Evolutionary conservation across 1,284 basidiomycete species (phyloP), one percentile per base, ranked within the genome.

Genomic region (Caloboletus inedulis): DNA sequence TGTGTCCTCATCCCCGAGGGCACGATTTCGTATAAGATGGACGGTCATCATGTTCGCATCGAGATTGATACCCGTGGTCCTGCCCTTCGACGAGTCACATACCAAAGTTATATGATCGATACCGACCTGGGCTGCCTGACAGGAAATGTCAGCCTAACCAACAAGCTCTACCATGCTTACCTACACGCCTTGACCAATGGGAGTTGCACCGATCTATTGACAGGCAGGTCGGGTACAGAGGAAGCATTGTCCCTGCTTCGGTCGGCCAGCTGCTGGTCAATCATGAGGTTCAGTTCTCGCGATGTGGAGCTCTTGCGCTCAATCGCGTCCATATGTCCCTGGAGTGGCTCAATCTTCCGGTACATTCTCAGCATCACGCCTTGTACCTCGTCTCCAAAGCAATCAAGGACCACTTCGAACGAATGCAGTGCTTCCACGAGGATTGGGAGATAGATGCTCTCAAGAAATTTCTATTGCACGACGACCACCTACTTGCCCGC

Each of bases 181-280:
- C 65, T 81, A 16, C 80, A 81, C 21, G 75, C 76, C 1, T 37
- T 78, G n/a, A 78, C 74, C 0, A 72, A 72, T 43, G 60, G 64
- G 1, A 70, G 69, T 23, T 59, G 75, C 8, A 65, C 70, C 4
- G 80, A 82, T 59, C 75, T 74, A 0, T 62, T 82, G 8, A 77
- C 74, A 0, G 60, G 69, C 10, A 71, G 65, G 31, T 74, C 73
- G 0, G 79, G 80, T 4, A 74, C 71, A 2, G 73, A 78, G 47
- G 72, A 79, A 47, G 79, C 77, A 1, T 54, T 80, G 13, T 57
- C 62, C 31, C 60, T 72, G 18, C 59, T 80, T 4, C 55, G 52
- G 2, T 75, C 74, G 3, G 69, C 75, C 3, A 52, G 62, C 7
- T 75, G 66, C 27, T 62, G 58, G 16, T 75, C 79, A 0, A 76